These are phyloP conservation scores for Tilletia setariae DNA, from an alignment of 1,284 basidiomycete species.

Conservation along the genomic window DNA sequence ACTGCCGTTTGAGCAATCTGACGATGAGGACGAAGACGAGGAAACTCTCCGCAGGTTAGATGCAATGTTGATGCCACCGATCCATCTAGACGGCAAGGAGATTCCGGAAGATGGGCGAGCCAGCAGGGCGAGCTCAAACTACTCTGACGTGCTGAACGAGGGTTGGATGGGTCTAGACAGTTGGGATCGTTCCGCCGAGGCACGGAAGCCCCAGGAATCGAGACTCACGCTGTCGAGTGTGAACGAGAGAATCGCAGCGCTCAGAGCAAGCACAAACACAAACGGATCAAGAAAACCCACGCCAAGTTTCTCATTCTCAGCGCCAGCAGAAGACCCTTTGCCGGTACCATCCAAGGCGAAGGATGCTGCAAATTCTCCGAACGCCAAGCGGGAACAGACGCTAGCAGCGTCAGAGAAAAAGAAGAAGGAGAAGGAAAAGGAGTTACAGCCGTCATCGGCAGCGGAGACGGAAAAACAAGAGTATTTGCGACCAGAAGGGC, in stretches of 20 bases:
- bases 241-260: background rate
- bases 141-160: slow-evolving; percentile 10
- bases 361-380: no score
- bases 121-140: background rate
- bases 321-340: background rate
- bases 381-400: no score
- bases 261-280: background rate
- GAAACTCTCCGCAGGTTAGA: background rate
- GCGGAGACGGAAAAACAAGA: no score
- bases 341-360: background rate
- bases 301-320: slow-evolving; percentile 2
- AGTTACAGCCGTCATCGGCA: no score
- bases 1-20: slow-evolving; percentile 8
- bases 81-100: no score
- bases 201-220: no score
- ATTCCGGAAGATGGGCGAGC: background rate
- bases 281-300: background rate
- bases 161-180: slow-evolving; percentile 13
- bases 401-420: no score
- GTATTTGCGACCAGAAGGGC: no score
- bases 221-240: background rate
- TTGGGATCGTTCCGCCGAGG: no score
- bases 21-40: background rate
- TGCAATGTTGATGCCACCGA: background rate
- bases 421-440: no score